phyloP scores from a whole-genome alignment of 2,329 filamentous ascomycete genomes.

The Septoria linicola region DNA sequence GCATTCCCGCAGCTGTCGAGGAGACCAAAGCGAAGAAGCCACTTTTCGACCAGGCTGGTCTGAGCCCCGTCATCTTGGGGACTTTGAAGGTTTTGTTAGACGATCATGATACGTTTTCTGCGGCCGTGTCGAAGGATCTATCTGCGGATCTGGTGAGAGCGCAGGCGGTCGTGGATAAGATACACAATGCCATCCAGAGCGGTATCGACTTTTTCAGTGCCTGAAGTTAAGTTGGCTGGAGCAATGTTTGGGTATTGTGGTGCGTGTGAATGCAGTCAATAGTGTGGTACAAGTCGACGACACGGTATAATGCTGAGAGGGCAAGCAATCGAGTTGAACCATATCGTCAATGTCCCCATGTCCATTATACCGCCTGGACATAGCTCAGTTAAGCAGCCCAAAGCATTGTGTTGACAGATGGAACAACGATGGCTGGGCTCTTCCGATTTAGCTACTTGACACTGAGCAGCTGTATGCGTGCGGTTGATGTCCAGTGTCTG shows the following conservation, averaged over 20 bases:
- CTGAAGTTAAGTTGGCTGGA: background rate
- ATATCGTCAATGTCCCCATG: no score
- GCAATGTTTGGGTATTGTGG: no score
- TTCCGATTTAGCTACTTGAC: no score
- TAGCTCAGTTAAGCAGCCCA: no score
- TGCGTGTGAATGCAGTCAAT: no score
- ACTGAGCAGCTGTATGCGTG: background rate
- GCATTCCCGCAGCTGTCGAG: conserved; percentile 25
- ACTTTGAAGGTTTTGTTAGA: conserved; percentile 25
- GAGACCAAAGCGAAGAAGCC: conserved; percentile 25
- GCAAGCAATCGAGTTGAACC: no score
- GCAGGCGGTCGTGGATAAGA: conserved; percentile 17
- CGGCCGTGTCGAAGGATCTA: conserved; percentile 15
- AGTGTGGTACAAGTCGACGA: no score
- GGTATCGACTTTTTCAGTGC: conserved; percentile 19
- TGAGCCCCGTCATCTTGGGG: conserved; percentile 21
- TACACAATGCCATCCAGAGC: conserved; percentile 19
- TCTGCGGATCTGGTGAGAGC: conserved; percentile 15
- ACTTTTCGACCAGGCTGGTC: conserved; percentile 17
- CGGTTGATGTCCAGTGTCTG: background rate
- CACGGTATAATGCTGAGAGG: no score
- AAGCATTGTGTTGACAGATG: no score
- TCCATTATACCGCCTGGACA: no score
- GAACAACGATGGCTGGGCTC: no score
- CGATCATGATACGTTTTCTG: conserved; percentile 20